Base-by-base conservation (phyloP, 2,329 filamentous ascomycete species). In the Penicillium decumbens region DNA sequence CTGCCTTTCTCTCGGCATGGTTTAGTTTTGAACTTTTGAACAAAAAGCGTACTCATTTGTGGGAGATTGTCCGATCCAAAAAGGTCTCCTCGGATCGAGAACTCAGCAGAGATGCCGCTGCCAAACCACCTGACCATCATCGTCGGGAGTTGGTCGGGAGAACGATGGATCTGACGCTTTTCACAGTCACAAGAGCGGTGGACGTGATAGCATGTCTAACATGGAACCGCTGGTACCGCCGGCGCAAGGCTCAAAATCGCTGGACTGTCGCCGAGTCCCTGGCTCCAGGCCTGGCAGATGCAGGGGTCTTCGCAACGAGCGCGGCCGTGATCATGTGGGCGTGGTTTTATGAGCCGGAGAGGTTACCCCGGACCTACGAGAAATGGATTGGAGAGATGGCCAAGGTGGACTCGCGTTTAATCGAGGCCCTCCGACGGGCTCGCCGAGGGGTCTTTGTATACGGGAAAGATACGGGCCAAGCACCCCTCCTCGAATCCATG, bases 311-410 rank as follows among this genome's bases (percentile, higher is more conserved):
- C 67, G 82, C 85, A 39, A 68, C 78, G 29, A 90, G 87, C 18
- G 83, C 81, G 33, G 85, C 84, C 20, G 72, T 88, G 32, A 84
- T 95, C 58, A 95, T 95, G 89, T 92, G 88, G 85, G 80, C 88
- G 15, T 95, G 88, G 87, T 85, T 95, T 66, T 95, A 92, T 72
- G 68, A 76, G 8, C 88, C 89, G 0, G 76, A 81, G 30, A 78
- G 81, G 18, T 77, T 95, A 1, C 89, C 89, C 2, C 77, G 74
- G 25, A 78, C 84, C 35, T 95, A 95, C 72, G 85, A 83, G 61
- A 85, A 83, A 65, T 95, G 89, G 89, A 93, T 95, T 59, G 81
- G 79, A 35, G 83, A 84, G 20, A 87, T 85, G 3, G 89, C 89
- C 3, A 78, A 84, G 39, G 82, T 93, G 18, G 89, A 95, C 65